Conservation (phyloP, 139 green algal species). For the Chlamydomonas urium region DNA sequence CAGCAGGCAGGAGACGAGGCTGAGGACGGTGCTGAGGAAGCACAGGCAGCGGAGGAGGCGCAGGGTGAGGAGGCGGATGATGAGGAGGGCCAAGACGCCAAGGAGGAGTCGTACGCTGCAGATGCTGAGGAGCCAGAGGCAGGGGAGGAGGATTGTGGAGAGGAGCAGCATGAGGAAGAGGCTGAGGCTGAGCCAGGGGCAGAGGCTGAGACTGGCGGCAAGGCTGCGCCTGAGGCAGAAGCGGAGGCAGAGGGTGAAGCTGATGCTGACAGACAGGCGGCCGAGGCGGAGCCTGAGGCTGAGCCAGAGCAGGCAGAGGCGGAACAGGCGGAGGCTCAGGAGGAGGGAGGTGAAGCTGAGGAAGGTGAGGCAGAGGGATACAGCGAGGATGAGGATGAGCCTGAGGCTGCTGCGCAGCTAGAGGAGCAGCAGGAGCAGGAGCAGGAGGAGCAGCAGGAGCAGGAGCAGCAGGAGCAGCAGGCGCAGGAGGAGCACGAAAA, state of each 20-base stretch:
- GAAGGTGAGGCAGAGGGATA: background rate
- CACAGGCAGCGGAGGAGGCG: conserved; percentile 42
- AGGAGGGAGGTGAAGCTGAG: background rate
- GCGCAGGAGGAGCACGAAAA: no score
- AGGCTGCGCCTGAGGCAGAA: background rate
- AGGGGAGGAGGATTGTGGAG: conserved; percentile 42
- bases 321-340: conserved; percentile 8
- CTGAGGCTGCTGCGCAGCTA: no score
- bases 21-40: conserved; percentile 27
- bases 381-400: no score
- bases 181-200: conserved; percentile 63
- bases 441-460: no score
- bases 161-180: conserved; percentile 57
- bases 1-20: background rate
- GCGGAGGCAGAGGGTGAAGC: background rate
- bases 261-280: background rate
- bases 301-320: background rate
- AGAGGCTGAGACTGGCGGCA: conserved; percentile 10
- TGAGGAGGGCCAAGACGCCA: conserved; percentile 32
- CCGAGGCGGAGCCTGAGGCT: background rate
- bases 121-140: conserved; percentile 37
- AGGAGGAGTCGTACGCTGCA: conserved; percentile 1
- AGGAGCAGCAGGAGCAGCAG: no score
- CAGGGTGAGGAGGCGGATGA: conserved; percentile 46
- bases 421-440: no score